Evolutionary conservation across 345 rosid genomes (phyloP).

Genomic region (Balakata baccata): DNA sequence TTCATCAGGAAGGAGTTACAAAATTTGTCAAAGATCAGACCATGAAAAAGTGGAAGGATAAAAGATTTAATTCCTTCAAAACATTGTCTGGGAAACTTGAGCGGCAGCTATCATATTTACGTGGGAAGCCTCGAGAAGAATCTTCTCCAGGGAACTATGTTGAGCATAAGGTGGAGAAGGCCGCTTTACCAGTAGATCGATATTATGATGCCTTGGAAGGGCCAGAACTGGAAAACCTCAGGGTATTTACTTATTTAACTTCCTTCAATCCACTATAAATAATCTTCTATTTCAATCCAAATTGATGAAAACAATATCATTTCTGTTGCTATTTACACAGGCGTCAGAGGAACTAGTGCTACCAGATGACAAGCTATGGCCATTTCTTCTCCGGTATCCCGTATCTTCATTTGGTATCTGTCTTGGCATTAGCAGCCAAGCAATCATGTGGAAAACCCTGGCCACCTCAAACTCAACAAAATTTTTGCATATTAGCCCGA

Average conservation of each 20-base stretch:
- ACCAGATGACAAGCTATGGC: constrained; percentile 81
- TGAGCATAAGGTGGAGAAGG: constrained; percentile 34
- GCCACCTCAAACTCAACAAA: constrained; percentile 59
- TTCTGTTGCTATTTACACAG: constrained; percentile 31
- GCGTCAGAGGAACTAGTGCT: constrained; percentile 66
- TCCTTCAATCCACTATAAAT: not conserved
- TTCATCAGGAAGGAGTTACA: constrained; percentile 8
- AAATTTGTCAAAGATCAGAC: constrained; percentile 34
- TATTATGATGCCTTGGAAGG: constrained; percentile 86
- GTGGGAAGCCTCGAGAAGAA: constrained; percentile 43
- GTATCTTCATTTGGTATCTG: constrained; percentile 84
- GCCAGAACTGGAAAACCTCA: constrained; percentile 78
- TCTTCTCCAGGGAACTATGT: constrained; percentile 24
- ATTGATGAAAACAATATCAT: not conserved
- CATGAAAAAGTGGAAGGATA: constrained; percentile 43
- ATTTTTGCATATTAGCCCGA: constrained; percentile 57
- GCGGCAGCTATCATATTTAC: constrained; percentile 62
- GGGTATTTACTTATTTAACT: constrained; percentile 35
- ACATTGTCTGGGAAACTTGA: constrained; percentile 88
- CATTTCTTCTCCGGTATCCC: constrained; percentile 77
- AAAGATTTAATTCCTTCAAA: constrained; percentile 71
- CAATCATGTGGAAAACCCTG: constrained; percentile 78
- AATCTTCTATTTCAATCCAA: not conserved
- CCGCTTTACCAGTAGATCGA: constrained; percentile 63
- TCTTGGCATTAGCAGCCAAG: constrained; percentile 89